These are phyloP conservation scores for Aureobasidium melanogenum DNA, from an alignment of 2,329 filamentous ascomycete species.

Conservation along the genomic window DNA sequence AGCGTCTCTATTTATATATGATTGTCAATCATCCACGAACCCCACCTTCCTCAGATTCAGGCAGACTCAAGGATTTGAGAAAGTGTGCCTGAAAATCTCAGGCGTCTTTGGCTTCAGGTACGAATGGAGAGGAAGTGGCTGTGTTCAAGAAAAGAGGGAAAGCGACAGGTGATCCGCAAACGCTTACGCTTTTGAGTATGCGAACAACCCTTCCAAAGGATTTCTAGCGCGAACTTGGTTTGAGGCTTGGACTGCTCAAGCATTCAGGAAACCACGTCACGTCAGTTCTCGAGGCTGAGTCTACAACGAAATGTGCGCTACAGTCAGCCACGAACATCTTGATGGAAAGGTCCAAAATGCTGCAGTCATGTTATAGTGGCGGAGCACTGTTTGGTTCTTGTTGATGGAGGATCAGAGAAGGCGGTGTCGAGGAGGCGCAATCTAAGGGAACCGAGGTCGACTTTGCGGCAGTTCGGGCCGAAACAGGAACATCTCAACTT, in stretches of 20 bases:
- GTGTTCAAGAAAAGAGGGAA: too few species aligned
- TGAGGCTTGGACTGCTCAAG: constrained; percentile 9
- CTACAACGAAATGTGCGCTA: too few species aligned
- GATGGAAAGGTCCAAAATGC: too few species aligned
- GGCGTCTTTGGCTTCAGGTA: too few species aligned
- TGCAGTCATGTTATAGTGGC: not conserved
- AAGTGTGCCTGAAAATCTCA: too few species aligned
- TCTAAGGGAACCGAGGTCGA: not conserved
- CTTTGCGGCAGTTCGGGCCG: too few species aligned
- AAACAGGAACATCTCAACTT: too few species aligned
- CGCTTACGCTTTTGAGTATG: not conserved
- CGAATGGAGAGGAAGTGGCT: too few species aligned
- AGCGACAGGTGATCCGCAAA: not conserved
- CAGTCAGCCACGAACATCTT: not conserved
- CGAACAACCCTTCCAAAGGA: constrained; percentile 1
- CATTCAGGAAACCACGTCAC: not conserved
- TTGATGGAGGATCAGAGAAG: not conserved
- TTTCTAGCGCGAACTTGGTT: constrained; percentile 9
- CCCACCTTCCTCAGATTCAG: too few species aligned
- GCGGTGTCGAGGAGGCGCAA: not conserved
- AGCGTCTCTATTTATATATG: too few species aligned
- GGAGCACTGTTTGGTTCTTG: not conserved
- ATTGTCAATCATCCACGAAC: too few species aligned
- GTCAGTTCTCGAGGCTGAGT: not conserved
- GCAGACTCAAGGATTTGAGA: too few species aligned